These are phyloP conservation scores for Mycosphaerella arachidis DNA, from an alignment of 2,329 filamentous ascomycete genomes.

Conservation along the genomic window DNA sequence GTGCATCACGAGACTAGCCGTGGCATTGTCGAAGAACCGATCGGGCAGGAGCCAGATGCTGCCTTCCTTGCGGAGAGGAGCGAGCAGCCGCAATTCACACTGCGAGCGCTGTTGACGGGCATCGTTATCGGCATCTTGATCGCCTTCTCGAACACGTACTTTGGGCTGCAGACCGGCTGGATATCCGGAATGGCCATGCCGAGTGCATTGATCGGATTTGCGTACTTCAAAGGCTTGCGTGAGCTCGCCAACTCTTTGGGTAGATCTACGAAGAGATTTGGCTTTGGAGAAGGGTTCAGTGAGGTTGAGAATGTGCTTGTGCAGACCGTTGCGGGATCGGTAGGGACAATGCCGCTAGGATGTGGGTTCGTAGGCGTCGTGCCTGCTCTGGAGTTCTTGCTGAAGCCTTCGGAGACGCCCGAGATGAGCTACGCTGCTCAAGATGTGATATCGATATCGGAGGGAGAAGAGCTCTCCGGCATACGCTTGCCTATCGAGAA, in stretches of 20 bases:
- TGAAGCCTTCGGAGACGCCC: conserved; percentile 64
- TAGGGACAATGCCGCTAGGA: conserved; percentile 93
- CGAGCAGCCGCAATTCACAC: conserved; percentile 63
- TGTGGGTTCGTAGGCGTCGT: conserved; percentile 95
- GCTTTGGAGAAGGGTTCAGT: conserved; percentile 62
- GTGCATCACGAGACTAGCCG: conserved; percentile 20
- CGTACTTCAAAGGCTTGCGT: conserved; percentile 78
- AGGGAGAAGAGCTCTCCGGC: conserved; percentile 22
- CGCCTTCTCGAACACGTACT: conserved; percentile 97
- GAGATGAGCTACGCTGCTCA: conserved; percentile 17
- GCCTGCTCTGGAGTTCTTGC: conserved; percentile 82
- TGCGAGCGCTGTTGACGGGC: conserved; percentile 74
- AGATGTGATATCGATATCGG: conserved; percentile 17
- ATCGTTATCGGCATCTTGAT: conserved; percentile 83
- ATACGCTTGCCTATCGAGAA: conserved; percentile 56
- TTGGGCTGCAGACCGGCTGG: conserved; percentile 88
- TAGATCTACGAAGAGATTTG: conserved; percentile 20
- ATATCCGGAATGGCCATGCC: conserved; percentile 94
- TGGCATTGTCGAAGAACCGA: conserved; percentile 23
- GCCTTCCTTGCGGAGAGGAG: conserved; percentile 26
- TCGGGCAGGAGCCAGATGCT: conserved; percentile 27
- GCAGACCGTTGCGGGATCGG: conserved; percentile 89
- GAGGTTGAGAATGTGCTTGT: conserved; percentile 96
- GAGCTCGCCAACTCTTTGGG: conserved; percentile 60
- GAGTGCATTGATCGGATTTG: conserved; percentile 87